Conservation (phyloP, 768 basidiomycete genomes). For the Coprinopsis cinerea region DNA sequence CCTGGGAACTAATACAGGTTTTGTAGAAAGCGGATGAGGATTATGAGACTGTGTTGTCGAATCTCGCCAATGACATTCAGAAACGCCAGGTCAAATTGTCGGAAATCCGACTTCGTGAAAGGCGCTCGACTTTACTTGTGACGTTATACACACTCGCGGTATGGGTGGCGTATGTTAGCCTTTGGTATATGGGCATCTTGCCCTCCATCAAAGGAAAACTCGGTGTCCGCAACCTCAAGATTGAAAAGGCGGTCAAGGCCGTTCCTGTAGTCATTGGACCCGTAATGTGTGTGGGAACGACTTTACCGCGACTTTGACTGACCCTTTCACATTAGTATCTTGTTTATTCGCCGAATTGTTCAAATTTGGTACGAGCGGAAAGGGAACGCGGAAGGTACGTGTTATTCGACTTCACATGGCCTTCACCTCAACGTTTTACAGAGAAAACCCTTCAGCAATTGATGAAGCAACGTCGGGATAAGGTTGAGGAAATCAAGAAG, state of each 20-base stretch:
- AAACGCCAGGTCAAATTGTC: conserved; percentile 69
- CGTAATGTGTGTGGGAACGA: conserved; percentile 53
- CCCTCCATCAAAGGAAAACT: conserved; percentile 33
- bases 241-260: conserved; percentile 41
- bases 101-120: conserved; percentile 82
- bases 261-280: conserved; percentile 70
- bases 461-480: conserved; percentile 72
- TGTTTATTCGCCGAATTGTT: conserved; percentile 75
- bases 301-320: background rate
- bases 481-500: conserved; percentile 95
- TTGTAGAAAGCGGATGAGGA: conserved; percentile 56
- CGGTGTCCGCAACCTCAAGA: conserved; percentile 18
- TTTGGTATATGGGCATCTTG: conserved; percentile 66
- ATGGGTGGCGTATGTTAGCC: conserved; percentile 66
- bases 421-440: conserved; percentile 24
- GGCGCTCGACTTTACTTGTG: conserved; percentile 67
- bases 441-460: conserved; percentile 75
- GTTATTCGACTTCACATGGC: background rate
- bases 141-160: conserved; percentile 71
- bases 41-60: conserved; percentile 68
- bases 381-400: conserved; percentile 73
- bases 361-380: conserved; percentile 81
- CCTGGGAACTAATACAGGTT: background rate
- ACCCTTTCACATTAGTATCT: conserved; percentile 33
- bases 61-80: conserved; percentile 62